These are phyloP conservation scores for Penstemon barbatus DNA, from an alignment of 257 asterid species.

Conservation along the genomic window DNA sequence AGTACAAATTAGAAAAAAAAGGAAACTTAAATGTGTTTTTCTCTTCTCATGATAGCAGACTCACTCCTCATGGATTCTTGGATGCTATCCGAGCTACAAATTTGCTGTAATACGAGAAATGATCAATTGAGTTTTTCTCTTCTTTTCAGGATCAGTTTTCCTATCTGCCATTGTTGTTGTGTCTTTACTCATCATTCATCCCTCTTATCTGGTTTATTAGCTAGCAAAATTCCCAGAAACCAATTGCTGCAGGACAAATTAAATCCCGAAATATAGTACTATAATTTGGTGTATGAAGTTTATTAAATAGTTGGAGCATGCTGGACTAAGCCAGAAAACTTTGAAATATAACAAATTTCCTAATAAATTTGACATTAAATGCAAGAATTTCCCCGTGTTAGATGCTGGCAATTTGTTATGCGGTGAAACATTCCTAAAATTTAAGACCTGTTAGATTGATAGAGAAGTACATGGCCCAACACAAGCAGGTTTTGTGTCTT, in stretches of 20 bases:
- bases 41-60: not conserved
- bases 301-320: not conserved
- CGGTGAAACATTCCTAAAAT: too few species aligned
- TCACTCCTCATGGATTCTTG: constrained; percentile 8
- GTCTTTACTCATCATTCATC: not conserved
- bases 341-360: not conserved
- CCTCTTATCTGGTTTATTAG: not conserved
- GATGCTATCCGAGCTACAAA: not conserved
- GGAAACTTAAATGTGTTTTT: too few species aligned
- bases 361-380: not conserved
- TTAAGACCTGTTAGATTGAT: too few species aligned
- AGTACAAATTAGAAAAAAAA: too few species aligned
- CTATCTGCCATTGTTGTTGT: not conserved
- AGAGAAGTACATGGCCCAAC: too few species aligned
- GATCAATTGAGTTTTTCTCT: constrained; percentile 1
- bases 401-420: too few species aligned
- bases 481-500: not conserved
- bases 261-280: not conserved
- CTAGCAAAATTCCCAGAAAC: not conserved
- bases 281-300: not conserved
- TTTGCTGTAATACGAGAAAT: not conserved
- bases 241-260: not conserved
- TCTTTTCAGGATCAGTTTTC: not conserved
- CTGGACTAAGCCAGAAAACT: not conserved
- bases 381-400: too few species aligned